Evolutionary conservation across 108 stramenopile species (phyloP), one percentile per base, ranked within the genome.

Genomic region (Cyclotella sp.): DNA sequence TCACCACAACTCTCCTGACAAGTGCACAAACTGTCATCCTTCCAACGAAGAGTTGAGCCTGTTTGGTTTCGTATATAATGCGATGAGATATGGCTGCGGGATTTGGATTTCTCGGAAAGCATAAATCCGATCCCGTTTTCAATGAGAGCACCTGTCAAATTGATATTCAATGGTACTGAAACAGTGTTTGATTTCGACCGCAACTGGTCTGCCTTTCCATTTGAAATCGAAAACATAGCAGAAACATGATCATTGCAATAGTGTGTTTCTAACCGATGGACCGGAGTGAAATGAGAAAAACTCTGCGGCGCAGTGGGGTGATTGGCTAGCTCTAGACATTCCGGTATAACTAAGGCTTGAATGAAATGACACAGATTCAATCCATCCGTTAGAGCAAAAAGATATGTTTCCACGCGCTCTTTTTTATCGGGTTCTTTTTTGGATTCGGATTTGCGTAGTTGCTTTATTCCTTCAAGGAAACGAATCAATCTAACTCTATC

Each of bases 121-220:
- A 87, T 24, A 72, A 83, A 66, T 63, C 78, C 88, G 59, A 59
- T 26, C n/a, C n/a, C n/a, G 16, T 59, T 59, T 59, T 88, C 91
- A 26, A 94, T 68, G 2, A 95, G 68, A 41, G 94, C 90, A 45
- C 90, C 90, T 13, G 94, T 95, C 24, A 95, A 26, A 74, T 95
- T 95, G 24, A 95, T 61, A 65, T 95, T 92, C 12, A 92, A 81
- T 49, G 90, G 53, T 46, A 65, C 81, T 80, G 3, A 73, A n/a
- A n/a, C n/a, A n/a, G n/a, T n/a, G n/a, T n/a, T n/a, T 77, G 30
- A 77, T 21, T 14, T 60, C 44, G 44, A 46, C 73, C 3, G 63
- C 45, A 8, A 76, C 16, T 51, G 85, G 39, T 70, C 51, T 54
- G 26, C 63, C 47, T 29, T 46, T 15, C 66, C 45, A 47, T 27